Evolutionary conservation across 1,284 basidiomycete species (phyloP).

Genomic region (Leccinum subrobustum): DNA sequence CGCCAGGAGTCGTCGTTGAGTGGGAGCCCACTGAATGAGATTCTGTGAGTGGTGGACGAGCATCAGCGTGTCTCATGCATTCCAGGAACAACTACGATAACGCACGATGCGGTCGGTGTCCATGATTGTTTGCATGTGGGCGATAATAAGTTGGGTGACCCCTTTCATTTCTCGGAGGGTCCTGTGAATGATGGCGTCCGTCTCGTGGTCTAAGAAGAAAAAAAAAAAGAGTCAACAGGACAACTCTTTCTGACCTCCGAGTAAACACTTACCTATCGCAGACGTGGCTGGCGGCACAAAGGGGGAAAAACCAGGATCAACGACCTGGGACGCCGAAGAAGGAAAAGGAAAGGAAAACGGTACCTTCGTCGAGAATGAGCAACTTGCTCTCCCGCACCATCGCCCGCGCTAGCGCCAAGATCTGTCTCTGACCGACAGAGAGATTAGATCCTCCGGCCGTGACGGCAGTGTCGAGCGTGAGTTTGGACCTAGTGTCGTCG

Average conservation of each 20-base stretch:
- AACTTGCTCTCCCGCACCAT: constrained; percentile 34
- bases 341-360: too few species aligned
- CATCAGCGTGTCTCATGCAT: not conserved
- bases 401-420: constrained; percentile 45
- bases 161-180: constrained; percentile 31
- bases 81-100: not conserved
- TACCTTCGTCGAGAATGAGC: constrained; percentile 36
- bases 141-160: constrained; percentile 18
- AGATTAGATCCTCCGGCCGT: constrained; percentile 63
- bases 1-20: too few species aligned
- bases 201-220: constrained; percentile 25
- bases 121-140: too few species aligned
- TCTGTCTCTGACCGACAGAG: constrained; percentile 72
- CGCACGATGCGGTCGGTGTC: not conserved
- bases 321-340: constrained; percentile 16
- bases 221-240: not conserved
- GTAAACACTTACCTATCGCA: not conserved
- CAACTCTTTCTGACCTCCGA: not conserved
- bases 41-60: too few species aligned
- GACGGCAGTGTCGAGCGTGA: constrained; percentile 39
- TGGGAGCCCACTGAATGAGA: too few species aligned
- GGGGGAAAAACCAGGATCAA: not conserved
- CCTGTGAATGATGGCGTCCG: constrained; percentile 31
- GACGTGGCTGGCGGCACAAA: not conserved
- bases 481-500: constrained; percentile 15